A percentile compares a stretch with the other conserved stretches of the same genome.
phyloP scores from a whole-genome alignment of 305 asterid genomes.

The Rubia peregrina region DNA sequence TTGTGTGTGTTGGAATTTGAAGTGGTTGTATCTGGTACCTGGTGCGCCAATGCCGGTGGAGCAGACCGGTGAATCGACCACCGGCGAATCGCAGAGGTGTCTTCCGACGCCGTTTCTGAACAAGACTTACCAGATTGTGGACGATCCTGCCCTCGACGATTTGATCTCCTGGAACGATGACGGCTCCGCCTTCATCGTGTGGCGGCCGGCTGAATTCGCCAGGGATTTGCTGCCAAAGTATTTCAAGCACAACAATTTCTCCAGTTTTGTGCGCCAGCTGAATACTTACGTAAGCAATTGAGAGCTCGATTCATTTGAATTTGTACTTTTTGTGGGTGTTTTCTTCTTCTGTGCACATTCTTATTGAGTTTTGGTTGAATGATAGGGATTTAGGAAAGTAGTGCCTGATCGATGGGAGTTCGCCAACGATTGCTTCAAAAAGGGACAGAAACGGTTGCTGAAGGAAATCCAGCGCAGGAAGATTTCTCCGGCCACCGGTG shows the following conservation, averaged over 20 bases:
- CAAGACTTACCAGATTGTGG: constrained; percentile 44
- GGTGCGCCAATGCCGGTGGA: constrained; percentile 27
- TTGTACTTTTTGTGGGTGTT: background rate
- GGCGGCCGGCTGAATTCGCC: constrained; percentile 52
- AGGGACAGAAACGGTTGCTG: constrained; percentile 51
- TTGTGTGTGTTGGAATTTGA: background rate
- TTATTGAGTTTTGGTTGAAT: constrained; percentile 1
- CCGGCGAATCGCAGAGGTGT: constrained; percentile 32
- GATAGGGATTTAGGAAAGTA: constrained; percentile 78
- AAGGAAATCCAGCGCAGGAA: constrained; percentile 77
- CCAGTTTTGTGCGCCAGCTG: constrained; percentile 56
- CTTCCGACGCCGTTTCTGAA: constrained; percentile 45
- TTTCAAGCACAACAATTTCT: constrained; percentile 53
- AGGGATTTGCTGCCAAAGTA: constrained; percentile 48
- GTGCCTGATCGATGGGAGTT: constrained; percentile 92
- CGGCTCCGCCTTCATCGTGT: constrained; percentile 43
- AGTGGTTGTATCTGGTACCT: constrained; percentile 15
- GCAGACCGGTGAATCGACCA: constrained; percentile 32
- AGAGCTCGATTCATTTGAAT: background rate
- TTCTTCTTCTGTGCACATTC: background rate
- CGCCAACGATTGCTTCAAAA: constrained; percentile 57
- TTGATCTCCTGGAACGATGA: constrained; percentile 54
- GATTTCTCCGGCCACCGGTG: constrained; percentile 29
- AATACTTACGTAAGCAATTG: constrained; percentile 38
- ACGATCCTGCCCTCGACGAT: constrained; percentile 37